Conservation (phyloP, 495 filamentous ascomycete genomes). For the Hyaloscypha finlandica region DNA sequence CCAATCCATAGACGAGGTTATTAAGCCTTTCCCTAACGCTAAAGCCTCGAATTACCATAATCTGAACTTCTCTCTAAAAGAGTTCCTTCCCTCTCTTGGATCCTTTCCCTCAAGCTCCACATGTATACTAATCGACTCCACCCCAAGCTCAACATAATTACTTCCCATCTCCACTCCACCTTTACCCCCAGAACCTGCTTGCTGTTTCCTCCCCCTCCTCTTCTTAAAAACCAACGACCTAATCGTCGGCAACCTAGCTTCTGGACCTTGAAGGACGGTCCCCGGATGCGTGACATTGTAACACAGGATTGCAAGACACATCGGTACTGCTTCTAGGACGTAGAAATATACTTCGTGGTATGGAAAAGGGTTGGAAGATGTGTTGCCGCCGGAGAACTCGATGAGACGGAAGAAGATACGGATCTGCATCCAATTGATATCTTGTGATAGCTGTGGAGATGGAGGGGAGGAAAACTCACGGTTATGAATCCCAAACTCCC, state of each 20-base stretch:
- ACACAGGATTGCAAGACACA: constrained; percentile 51
- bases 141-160: neutral
- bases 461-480: constrained; percentile 34
- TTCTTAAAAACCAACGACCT: neutral
- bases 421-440: constrained; percentile 33
- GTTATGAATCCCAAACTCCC: constrained; percentile 52
- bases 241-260: constrained; percentile 5
- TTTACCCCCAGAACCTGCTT: neutral
- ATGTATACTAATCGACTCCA: neutral
- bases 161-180: neutral
- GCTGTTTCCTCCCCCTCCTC: neutral
- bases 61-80: neutral
- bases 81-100: neutral
- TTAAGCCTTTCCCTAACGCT: neutral
- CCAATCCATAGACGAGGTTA: neutral
- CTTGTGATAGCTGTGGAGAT: neutral
- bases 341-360: constrained; percentile 57
- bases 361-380: constrained; percentile 43
- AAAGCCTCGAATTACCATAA: neutral
- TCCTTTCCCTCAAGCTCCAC: neutral
- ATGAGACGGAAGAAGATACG: constrained; percentile 62
- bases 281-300: constrained; percentile 57
- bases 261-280: constrained; percentile 1
- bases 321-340: constrained; percentile 58
- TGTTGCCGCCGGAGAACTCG: constrained; percentile 51